phyloP scores from a whole-genome alignment of 371 early-diverging fungal species.

The Fennellomyces sp. region DNA sequence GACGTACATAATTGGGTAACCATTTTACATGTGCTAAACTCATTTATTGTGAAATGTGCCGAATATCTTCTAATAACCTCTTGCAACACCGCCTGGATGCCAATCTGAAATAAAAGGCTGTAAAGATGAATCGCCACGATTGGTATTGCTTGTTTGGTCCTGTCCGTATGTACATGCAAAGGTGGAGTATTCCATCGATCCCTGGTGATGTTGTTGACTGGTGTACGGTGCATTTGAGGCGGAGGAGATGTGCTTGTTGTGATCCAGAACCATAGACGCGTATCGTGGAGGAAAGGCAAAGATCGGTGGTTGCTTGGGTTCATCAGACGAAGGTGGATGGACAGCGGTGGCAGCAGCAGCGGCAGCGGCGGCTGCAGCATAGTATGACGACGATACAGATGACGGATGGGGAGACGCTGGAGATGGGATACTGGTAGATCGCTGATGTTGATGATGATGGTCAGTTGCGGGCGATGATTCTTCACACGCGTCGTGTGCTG shows the following conservation, averaged over 20 bases:
- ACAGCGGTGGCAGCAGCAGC: background rate
- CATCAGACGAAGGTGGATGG: background rate
- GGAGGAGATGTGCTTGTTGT: slow-evolving; percentile 1
- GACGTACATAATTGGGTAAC: background rate
- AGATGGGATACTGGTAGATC: background rate
- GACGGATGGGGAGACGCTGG: slow-evolving; percentile 6
- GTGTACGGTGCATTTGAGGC: background rate
- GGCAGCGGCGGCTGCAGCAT: background rate
- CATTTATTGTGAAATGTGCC: slow-evolving; percentile 1
- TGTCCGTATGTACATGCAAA: slow-evolving; percentile 4
- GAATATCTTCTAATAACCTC: slow-evolving; percentile 3
- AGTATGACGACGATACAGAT: slow-evolving; percentile 16
- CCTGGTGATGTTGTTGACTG: background rate
- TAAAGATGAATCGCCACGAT: background rate
- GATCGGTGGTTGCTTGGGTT: background rate
- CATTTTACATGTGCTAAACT: background rate
- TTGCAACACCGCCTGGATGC: slow-evolving; percentile 17
- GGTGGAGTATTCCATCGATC: background rate
- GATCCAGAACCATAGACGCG: slow-evolving; percentile 8
- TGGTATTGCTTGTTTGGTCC: background rate
- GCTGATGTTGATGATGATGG: slow-evolving; percentile 1
- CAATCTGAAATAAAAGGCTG: slow-evolving; percentile 9
- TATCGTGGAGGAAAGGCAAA: slow-evolving; percentile 2
- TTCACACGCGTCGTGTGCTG: background rate
- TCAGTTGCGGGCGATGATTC: background rate